These are phyloP conservation scores for Pichia sp. DNA, from an alignment of 1,139 yeast species.

Conservation along the genomic window DNA sequence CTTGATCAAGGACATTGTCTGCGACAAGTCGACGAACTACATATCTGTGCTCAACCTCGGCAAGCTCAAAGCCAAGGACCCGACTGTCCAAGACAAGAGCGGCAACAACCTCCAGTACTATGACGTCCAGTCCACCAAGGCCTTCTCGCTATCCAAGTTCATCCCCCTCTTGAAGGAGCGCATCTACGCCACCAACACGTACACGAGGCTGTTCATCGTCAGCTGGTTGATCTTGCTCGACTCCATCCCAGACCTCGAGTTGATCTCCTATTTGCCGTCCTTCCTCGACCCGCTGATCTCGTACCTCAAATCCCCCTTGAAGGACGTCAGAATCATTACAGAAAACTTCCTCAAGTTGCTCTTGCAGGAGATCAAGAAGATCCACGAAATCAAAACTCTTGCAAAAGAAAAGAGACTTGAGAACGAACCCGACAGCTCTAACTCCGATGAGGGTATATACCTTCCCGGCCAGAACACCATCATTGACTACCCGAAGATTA, in stretches of 20 bases:
- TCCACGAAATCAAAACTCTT: conserved; percentile 63
- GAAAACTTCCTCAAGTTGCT: conserved; percentile 71
- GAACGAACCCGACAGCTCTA: conserved; percentile 21
- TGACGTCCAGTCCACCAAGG: conserved; percentile 60
- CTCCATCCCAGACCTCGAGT: conserved; percentile 87
- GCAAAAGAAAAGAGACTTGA: conserved; percentile 18
- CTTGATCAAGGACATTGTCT: conserved; percentile 87
- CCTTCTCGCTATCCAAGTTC: conserved; percentile 83
- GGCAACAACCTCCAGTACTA: conserved; percentile 64
- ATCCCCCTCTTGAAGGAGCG: conserved; percentile 88
- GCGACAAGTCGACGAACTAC: conserved; percentile 90
- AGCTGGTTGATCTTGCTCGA: conserved; percentile 90
- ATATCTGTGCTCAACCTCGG: conserved; percentile 56
- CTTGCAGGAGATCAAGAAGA: conserved; percentile 72
- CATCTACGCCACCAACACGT: conserved; percentile 88
- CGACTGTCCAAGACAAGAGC: conserved; percentile 41
- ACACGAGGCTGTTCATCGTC: conserved; percentile 84
- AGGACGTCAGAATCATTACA: conserved; percentile 85
- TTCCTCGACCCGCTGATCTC: conserved; percentile 81
- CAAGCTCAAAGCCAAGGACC: conserved; percentile 44
- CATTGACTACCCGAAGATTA: conserved; percentile 75
- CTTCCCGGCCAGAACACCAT: conserved; percentile 84
- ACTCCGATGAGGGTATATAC: conserved; percentile 41
- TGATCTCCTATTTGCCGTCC: conserved; percentile 82
- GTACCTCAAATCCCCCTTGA: conserved; percentile 77